Evolutionary conservation across 2,329 filamentous ascomycete species (phyloP).

Genomic region (Trichoderma sp.): DNA sequence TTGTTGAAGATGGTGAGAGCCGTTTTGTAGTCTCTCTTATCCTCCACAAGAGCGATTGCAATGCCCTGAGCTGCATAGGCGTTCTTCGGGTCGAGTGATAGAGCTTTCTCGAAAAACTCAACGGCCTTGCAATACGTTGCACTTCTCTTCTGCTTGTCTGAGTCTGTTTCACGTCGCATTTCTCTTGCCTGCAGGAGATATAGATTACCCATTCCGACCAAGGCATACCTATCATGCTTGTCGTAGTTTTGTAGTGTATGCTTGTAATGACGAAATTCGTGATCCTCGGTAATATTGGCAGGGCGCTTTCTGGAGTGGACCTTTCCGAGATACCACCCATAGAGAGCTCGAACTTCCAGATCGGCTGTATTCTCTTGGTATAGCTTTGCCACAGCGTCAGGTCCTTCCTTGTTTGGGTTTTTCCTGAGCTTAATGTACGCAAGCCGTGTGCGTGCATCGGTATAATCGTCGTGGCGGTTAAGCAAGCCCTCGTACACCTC

Average conservation of each 20-base stretch:
- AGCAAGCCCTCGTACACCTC: conserved; percentile 87
- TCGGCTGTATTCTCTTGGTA: conserved; percentile 83
- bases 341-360: conserved; percentile 87
- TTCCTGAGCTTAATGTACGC: conserved; percentile 86
- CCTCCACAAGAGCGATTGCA: conserved; percentile 90
- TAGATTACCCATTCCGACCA: conserved; percentile 96
- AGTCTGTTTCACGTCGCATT: conserved; percentile 87
- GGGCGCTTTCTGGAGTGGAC: conserved; percentile 76
- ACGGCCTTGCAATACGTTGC: conserved; percentile 88
- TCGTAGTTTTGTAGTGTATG: conserved; percentile 92
- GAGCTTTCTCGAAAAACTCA: conserved; percentile 97
- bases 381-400: conserved; percentile 80
- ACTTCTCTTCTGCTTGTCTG: conserved; percentile 86
- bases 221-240: conserved; percentile 96
- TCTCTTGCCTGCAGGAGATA: conserved; percentile 85
- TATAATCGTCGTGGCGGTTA: conserved; percentile 85
- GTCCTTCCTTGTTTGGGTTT: conserved; percentile 80
- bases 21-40: conserved; percentile 82
- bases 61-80: conserved; percentile 96
- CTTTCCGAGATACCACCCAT: conserved; percentile 93
- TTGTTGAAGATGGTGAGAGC: conserved; percentile 89
- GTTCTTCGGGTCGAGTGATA: conserved; percentile 92
- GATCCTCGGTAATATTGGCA: conserved; percentile 80
- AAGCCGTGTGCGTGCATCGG: conserved; percentile 83
- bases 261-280: conserved; percentile 92